phyloP scores from a whole-genome alignment of 345 rosid genomes.

The Corchorus capsularis region DNA sequence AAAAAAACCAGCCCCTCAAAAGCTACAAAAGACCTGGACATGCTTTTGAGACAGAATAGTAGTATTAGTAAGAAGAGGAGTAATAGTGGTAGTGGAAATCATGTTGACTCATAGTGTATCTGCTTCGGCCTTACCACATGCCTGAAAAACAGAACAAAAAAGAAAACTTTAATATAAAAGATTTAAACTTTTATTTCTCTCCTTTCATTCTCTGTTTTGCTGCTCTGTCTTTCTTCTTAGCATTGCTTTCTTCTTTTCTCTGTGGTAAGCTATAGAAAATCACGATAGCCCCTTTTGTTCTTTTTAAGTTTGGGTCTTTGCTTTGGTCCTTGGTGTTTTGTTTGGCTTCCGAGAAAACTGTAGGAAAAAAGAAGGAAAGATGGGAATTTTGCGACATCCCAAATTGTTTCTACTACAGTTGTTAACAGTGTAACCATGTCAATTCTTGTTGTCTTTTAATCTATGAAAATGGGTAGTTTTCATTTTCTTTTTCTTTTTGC shows the following conservation, averaged over 20 bases:
- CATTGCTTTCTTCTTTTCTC: slow-evolving; percentile 2
- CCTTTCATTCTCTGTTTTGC: not conserved
- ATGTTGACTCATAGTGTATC: slow-evolving; percentile 50
- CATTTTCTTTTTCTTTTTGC: no score
- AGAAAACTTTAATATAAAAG: not conserved
- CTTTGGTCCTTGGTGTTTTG: not conserved
- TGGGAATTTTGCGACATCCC: slow-evolving; percentile 24
- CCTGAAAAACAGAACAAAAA: slow-evolving; percentile 2
- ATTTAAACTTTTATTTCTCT: not conserved
- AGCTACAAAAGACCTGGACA: slow-evolving; percentile 36
- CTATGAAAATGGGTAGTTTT: slow-evolving; percentile 10
- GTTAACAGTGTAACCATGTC: not conserved
- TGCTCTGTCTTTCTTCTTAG: not conserved
- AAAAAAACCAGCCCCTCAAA: slow-evolving; percentile 17
- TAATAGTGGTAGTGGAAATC: slow-evolving; percentile 38
- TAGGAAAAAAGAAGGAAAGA: not conserved
- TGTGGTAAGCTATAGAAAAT: not conserved
- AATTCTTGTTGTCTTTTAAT: slow-evolving; percentile 6
- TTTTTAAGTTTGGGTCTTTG: not conserved
- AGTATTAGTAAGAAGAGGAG: not conserved
- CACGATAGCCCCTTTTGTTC: not conserved
- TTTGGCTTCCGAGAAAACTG: slow-evolving; percentile 28
- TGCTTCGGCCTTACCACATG: slow-evolving; percentile 36
- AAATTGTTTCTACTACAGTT: slow-evolving; percentile 13
- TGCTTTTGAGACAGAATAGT: slow-evolving; percentile 27